Evolutionary conservation across 495 filamentous ascomycete species (phyloP), one percentile per base, ranked within the genome.

Genomic region (Paragyromitra xinjiangensis): DNA sequence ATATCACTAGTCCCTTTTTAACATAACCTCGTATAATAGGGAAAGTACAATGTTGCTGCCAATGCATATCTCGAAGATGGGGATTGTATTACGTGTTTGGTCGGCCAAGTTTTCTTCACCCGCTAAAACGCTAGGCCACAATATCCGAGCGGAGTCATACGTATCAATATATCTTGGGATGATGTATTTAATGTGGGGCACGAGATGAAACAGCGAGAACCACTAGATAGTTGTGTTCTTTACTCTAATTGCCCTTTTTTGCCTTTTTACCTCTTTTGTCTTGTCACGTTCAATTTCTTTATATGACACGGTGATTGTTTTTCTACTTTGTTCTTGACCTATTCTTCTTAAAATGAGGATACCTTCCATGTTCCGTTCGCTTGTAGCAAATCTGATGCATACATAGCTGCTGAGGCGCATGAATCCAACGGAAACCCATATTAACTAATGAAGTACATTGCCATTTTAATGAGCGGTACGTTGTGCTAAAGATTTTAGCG

Each of bases 1-100:
- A 16, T 56, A 40, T 50, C 39, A 44, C 19, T 2, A 22, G 75
- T 14, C 29, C 59, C 48, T 65, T 71, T 53, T 58, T 81, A 81
- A 78, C 76, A 62, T 56, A 6, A 24, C 12, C 6, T 53, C 24
- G 11, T 75, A 39, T 1, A 12, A 69, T 77, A 97, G 94, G 95
- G 95, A 82, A 92, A 88, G 81, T 99, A 98, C 87, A 91, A 88
- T 39, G 95, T 98, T 51, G 83, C 89, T 14, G 95, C 95, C 56
- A 92, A 99, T 83, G 96, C 94, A 63, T 91, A 88, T 83, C 92
- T 87, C 77, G 84, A 84, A 29, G 90, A 95, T 63, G 85, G 87
- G 45, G 84, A 88, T 61, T 88, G 88, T 79, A 91, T 99, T 73
- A 95, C 93, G 66, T 99, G 95, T 84, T 85, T 99, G 71, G 89